phyloP scores from a whole-genome alignment of 1,284 basidiomycete species.

The Naganishia sp. region DNA sequence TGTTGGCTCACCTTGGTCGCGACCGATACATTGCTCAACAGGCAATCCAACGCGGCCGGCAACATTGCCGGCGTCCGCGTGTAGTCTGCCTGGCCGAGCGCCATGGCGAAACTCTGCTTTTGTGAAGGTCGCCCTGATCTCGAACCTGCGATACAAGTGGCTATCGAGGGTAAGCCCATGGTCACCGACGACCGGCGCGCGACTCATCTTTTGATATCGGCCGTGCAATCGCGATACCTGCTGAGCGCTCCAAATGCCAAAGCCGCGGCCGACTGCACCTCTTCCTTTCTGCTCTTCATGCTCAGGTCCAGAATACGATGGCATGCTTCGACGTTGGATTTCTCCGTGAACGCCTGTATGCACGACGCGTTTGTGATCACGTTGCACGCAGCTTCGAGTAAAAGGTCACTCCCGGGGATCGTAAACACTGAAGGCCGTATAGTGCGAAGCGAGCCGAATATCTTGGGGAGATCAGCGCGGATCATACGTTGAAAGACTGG shows the following conservation, averaged over 20 bases:
- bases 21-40: slow-evolving; percentile 22
- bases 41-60: slow-evolving; percentile 37
- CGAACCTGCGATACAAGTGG: slow-evolving; percentile 68
- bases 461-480: slow-evolving; percentile 34
- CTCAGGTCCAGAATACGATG: slow-evolving; percentile 67
- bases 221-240: slow-evolving; percentile 64
- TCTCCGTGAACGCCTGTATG: slow-evolving; percentile 44
- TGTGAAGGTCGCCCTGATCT: slow-evolving; percentile 59
- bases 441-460: slow-evolving; percentile 49
- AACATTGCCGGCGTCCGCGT: slow-evolving; percentile 45
- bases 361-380: slow-evolving; percentile 71
- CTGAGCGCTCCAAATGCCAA: slow-evolving; percentile 65
- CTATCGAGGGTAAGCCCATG: slow-evolving; percentile 29
- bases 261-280: slow-evolving; percentile 74
- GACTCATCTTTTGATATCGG: slow-evolving; percentile 69
- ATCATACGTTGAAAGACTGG: slow-evolving; percentile 30
- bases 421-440: slow-evolving; percentile 63
- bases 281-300: slow-evolving; percentile 65
- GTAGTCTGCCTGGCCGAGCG: slow-evolving; percentile 75
- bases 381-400: slow-evolving; percentile 72
- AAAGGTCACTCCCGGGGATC: slow-evolving; percentile 69
- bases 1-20: slow-evolving; percentile 22
- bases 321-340: slow-evolving; percentile 63
- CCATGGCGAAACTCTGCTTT: slow-evolving; percentile 74
- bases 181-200: neutral